Conservation (phyloP, 2,329 filamentous ascomycete species). For the Tolypocladium paradoxum region DNA sequence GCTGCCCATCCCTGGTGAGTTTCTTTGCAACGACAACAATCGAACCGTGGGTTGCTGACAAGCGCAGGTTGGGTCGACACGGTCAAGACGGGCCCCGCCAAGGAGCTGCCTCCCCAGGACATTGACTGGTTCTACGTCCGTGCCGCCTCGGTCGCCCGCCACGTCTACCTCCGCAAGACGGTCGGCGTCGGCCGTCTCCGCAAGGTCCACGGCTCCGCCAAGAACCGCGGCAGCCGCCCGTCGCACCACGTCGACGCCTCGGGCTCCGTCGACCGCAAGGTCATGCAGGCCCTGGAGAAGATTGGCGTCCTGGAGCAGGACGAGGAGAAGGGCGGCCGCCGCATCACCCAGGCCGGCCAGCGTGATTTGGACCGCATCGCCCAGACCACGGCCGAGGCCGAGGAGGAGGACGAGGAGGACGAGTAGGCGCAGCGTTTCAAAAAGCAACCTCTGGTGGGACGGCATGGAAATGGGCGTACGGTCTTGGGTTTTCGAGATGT, state of each 20-base stretch:
- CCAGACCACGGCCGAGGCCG: slow-evolving; percentile 66
- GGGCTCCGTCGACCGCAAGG: slow-evolving; percentile 93
- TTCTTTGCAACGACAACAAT: neutral
- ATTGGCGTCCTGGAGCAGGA: slow-evolving; percentile 96
- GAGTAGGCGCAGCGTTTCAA: slow-evolving; percentile 39
- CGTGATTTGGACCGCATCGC: slow-evolving; percentile 97
- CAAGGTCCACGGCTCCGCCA: slow-evolving; percentile 90
- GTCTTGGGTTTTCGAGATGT: slow-evolving; percentile 28
- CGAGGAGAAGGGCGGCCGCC: slow-evolving; percentile 95
- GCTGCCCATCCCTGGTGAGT: slow-evolving; percentile 78
- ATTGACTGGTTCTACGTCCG: slow-evolving; percentile 94
- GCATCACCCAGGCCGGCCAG: slow-evolving; percentile 96
- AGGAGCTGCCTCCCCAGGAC: slow-evolving; percentile 96
- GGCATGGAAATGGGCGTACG: slow-evolving; percentile 24
- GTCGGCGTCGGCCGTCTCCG: slow-evolving; percentile 96
- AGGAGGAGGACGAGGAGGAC: slow-evolving; percentile 57
- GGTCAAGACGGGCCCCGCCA: slow-evolving; percentile 94
- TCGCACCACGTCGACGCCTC: slow-evolving; percentile 93
- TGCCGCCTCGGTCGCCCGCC: slow-evolving; percentile 88
- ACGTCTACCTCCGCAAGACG: slow-evolving; percentile 99
- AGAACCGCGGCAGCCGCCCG: slow-evolving; percentile 91
- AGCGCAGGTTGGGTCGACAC: slow-evolving; percentile 89
- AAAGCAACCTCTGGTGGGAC: slow-evolving; percentile 2
- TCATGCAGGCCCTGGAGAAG: slow-evolving; percentile 97
- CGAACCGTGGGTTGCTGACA: neutral